A percentile compares a stretch with the other conserved stretches of the same genome.
These are phyloP conservation scores for Phytophthora capsici DNA, from an alignment of 352 stramenopile species.

Conservation along the genomic window DNA sequence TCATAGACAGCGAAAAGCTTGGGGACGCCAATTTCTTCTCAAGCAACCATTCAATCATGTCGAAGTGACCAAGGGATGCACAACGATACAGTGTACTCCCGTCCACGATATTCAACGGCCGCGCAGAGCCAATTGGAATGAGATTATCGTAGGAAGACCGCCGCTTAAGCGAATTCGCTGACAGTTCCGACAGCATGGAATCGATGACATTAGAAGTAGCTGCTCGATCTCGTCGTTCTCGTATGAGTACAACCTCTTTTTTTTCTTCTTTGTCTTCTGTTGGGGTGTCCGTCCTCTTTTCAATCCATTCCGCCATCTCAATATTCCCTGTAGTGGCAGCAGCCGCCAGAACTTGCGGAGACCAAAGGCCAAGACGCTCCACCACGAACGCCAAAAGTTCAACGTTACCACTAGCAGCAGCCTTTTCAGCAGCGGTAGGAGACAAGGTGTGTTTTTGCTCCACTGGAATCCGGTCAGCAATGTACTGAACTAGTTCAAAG, in stretches of 20 bases:
- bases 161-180: constrained; percentile 19
- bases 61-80: constrained; percentile 23
- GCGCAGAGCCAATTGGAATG: constrained; percentile 5
- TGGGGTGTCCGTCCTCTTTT: constrained; percentile 12
- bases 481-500: constrained; percentile 41
- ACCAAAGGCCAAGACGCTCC: constrained; percentile 37
- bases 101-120: constrained; percentile 32
- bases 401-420: constrained; percentile 37
- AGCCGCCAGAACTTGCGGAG: constrained; percentile 29
- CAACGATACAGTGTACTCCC: constrained; percentile 33
- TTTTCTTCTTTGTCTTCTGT: not conserved
- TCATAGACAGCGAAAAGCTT: constrained; percentile 28
- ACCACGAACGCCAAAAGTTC: constrained; percentile 40
- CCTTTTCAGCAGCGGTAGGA: constrained; percentile 24
- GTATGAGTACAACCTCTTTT: constrained; percentile 7
- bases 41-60: constrained; percentile 45
- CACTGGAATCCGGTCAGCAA: constrained; percentile 24
- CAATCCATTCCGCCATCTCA: constrained; percentile 41
- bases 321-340: constrained; percentile 39
- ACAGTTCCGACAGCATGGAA: constrained; percentile 4
- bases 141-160: constrained; percentile 30
- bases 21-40: constrained; percentile 17
- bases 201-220: constrained; percentile 30
- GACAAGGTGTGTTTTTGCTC: constrained; percentile 25
- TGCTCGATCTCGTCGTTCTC: constrained; percentile 23